Base-by-base conservation (phyloP, 176 grass and related monocot species). In the Phoenix roebelenii region DNA sequence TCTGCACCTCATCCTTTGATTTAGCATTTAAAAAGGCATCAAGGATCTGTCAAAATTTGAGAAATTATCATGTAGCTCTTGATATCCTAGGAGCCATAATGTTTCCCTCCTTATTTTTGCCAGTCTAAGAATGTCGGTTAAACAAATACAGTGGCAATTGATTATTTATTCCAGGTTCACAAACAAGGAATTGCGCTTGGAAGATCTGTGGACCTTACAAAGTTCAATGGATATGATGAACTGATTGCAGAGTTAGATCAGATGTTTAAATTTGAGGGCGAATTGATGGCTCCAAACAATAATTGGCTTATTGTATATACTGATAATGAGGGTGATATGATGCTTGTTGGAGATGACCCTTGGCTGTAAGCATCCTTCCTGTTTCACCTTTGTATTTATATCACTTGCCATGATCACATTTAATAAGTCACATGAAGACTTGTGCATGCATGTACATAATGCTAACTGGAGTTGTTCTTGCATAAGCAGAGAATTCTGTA, bases 261-360 rank as follows among this genome's bases (percentile, higher is more conserved):
- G 49, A 92, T 97, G 87, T 97, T 97, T 65, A 87, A 97, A 18
- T 97, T 97, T 15, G 51, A 73, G 1, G 87, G 93, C 16, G 81
- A 88, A 72, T 63, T 97, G 55, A 50, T 73, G 25, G 74, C 72
- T 71, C 35, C 72, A 48, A 88, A 73, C 54, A 82, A 67, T 10
- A 85, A 76, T 12, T 97, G 93, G 93, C 74, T 85, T 73, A 76
- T 97, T 49, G 84, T 97, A 51, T 97, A 88, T 57, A 97, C 93
- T 16, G 93, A 97, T 26, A 77, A 91, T 22, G 93, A 97, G 64
- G 93, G 84, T 61, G 93, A 97, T 71, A 97, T 97, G 93, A 97
- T 97, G 93, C 93, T 97, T 30, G 93, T 92, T 23, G 93, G 93
- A 73, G 93, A 97, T 78, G 93, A 97, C 61, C 93, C 93, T 6